These are phyloP conservation scores for Penicillium atrosanguineum DNA, from an alignment of 495 filamentous ascomycete genomes.

Conservation along the genomic window DNA sequence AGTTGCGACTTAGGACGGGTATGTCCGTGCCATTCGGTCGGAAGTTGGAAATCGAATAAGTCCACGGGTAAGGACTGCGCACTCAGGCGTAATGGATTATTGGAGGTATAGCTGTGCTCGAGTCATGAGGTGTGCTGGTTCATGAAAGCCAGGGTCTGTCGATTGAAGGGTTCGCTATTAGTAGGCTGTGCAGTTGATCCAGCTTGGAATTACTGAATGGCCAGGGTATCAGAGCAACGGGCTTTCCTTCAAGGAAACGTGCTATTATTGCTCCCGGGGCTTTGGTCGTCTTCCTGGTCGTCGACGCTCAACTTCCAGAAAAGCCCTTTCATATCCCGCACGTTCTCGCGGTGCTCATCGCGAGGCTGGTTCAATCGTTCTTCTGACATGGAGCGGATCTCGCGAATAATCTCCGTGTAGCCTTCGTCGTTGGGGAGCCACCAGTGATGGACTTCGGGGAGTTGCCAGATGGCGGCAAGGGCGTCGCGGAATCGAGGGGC, in stretches of 20 bases:
- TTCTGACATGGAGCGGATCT: slow-evolving; percentile 72
- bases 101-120: too few species aligned
- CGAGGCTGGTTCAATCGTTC: slow-evolving; percentile 62
- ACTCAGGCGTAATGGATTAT: too few species aligned
- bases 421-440: slow-evolving; percentile 85
- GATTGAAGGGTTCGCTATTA: neutral
- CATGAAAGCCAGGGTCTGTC: neutral
- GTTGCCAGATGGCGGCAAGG: slow-evolving; percentile 69
- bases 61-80: too few species aligned
- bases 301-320: slow-evolving; percentile 53
- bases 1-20: neutral
- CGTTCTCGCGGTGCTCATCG: slow-evolving; percentile 61
- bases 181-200: neutral
- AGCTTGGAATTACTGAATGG: neutral
- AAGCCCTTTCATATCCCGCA: slow-evolving; percentile 73
- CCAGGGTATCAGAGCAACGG: neutral
- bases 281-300: slow-evolving; percentile 34
- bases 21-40: too few species aligned
- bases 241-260: slow-evolving; percentile 4
- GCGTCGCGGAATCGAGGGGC: slow-evolving; percentile 67
- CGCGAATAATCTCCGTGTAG: slow-evolving; percentile 66
- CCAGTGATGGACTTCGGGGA: slow-evolving; percentile 69
- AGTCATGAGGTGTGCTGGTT: neutral
- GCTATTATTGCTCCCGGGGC: slow-evolving; percentile 20
- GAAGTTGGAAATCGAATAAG: too few species aligned